Evolutionary conservation across 139 green algal species (phyloP), one percentile per base, ranked within the genome.

Genomic region (Parachlorella kessleri): DNA sequence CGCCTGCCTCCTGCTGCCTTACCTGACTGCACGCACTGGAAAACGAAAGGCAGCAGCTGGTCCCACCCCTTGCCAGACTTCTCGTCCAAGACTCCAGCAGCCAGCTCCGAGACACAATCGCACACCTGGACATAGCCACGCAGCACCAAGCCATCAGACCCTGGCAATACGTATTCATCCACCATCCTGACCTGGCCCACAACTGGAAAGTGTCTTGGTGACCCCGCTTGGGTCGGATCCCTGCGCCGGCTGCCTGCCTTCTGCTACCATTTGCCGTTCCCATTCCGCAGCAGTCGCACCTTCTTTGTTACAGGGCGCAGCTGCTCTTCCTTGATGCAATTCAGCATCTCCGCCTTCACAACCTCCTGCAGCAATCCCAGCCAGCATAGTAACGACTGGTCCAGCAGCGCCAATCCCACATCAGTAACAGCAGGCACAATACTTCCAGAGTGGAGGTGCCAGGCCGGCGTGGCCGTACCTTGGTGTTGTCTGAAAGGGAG

Each of bases 11-110:
- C 40, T 26, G 18, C 40, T 7, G 84, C 70, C 26, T 82, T 38
- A 24, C 76, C 75, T 3, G 72, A 83, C 81, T 93, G 92, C 30
- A 94, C 87, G 64, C 87, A 94, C 72, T 92, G 76, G 81, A 98
- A 96, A 67, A 99, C 87, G 79, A 96, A 94, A 3, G 95, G 96
- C 66, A 98, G 84, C 72, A 99, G 87, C 89, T 99, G 96, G 0
- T 92, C 92, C 96, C 96, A 99, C 32, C 84, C 81, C 48, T 59
- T 59, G 14, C 48, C 48, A 59, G 48, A 28, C 9, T 73, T 48
- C 63, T 88, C 84, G 40, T 92, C 88, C 32, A 90, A 81, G 7
- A 91, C 81, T 8, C 88, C 85, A 1, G 78, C 82, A 6, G 90
- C 95, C 37, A 99, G 85, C 86, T 98, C 95, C 8, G 88, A 82